Conservation (phyloP, 164 flowering plant genomes). For the Amborella trichopoda region DNA sequence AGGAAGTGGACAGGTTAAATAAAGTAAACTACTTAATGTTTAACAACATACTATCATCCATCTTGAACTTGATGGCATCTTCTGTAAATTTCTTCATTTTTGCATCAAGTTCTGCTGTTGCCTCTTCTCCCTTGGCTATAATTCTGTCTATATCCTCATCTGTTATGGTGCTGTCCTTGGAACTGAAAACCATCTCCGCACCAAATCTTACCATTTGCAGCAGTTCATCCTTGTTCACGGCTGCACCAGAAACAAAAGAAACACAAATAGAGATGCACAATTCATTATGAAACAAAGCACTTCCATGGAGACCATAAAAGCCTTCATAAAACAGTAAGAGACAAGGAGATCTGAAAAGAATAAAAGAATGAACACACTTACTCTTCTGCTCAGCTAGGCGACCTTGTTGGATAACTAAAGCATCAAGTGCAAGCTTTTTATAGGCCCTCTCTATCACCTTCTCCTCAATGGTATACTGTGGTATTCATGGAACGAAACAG, state of each 20-base stretch:
- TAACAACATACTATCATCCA: conserved; percentile 99
- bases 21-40: too few relatives aligned
- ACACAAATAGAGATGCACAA: too few relatives aligned
- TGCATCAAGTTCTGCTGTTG: conserved; percentile 99
- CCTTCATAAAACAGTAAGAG: too few relatives aligned
- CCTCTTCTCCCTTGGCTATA: conserved; percentile 98
- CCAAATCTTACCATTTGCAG: conserved; percentile 99
- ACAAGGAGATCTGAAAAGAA: too few relatives aligned
- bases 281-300: too few relatives aligned
- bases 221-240: conserved; percentile 96
- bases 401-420: conserved; percentile 98
- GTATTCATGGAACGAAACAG: neutral
- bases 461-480: conserved; percentile 91
- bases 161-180: conserved; percentile 95
- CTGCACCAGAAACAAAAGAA: conserved; percentile 26
- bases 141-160: conserved; percentile 98
- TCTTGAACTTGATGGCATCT: conserved; percentile 97
- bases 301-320: too few relatives aligned
- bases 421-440: conserved; percentile 98
- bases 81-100: conserved; percentile 99
- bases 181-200: conserved; percentile 99
- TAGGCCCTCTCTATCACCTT: conserved; percentile 99
- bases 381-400: conserved; percentile 95
- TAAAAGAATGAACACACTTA: conserved; percentile 23
- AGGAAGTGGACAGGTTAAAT: too few relatives aligned